Conservation (phyloP, 2,329 filamentous ascomycete genomes). For the Neofusicoccum kwambonambiense region DNA sequence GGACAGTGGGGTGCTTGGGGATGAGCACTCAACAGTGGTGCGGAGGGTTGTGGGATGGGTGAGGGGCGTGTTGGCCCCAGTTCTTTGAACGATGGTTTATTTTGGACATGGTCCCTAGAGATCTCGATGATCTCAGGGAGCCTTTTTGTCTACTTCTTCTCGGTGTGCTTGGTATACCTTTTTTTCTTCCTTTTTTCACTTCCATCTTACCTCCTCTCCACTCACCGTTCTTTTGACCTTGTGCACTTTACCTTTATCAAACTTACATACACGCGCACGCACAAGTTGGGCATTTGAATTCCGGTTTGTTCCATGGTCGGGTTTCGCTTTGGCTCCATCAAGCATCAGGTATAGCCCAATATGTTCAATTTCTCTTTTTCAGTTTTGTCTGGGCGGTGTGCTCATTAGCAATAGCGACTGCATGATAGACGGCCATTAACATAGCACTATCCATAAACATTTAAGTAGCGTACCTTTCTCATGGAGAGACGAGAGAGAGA, state of each 20-base stretch:
- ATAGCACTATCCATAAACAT: not conserved
- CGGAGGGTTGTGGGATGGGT: conserved; percentile 1
- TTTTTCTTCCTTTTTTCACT: not conserved
- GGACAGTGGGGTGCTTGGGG: not conserved
- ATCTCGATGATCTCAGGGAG: no score
- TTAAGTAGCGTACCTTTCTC: no score
- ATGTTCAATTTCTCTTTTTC: not conserved
- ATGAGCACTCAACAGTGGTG: not conserved
- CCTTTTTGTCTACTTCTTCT: not conserved
- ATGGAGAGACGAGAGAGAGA: no score
- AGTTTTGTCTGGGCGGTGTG: not conserved
- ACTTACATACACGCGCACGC: not conserved
- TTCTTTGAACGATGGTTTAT: not conserved
- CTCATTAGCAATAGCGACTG: conserved; percentile 7
- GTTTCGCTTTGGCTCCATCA: not conserved
- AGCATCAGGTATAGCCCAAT: not conserved
- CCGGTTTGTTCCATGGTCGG: not conserved
- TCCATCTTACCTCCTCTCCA: not conserved
- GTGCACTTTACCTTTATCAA: not conserved
- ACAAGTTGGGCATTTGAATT: not conserved
- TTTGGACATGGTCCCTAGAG: not conserved
- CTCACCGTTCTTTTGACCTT: not conserved
- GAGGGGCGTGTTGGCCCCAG: not conserved
- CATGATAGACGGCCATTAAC: conserved; percentile 13
- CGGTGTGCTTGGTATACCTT: not conserved